These are phyloP conservation scores for Flagelloscypha sp. DNA, from an alignment of 768 basidiomycete species.

Conservation along the genomic window DNA sequence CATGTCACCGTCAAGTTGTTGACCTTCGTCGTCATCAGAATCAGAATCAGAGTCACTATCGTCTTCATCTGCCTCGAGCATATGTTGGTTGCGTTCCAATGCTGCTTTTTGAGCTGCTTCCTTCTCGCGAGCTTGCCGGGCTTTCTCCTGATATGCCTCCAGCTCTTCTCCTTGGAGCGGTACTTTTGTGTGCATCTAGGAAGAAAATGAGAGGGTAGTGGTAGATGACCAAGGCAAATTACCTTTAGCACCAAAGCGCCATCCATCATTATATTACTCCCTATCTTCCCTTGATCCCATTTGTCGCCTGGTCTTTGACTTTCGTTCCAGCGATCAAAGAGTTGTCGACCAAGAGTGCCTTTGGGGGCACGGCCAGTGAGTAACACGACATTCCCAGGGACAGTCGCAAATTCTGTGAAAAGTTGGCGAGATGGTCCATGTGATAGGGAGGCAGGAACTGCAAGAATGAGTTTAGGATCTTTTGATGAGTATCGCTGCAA, in stretches of 20 bases:
- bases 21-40: constrained; percentile 49
- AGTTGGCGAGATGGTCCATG: constrained; percentile 85
- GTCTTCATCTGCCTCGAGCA: constrained; percentile 92
- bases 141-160: constrained; percentile 68
- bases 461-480: constrained; percentile 88
- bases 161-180: constrained; percentile 85
- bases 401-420: constrained; percentile 79
- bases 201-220: constrained; percentile 6
- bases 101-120: constrained; percentile 83
- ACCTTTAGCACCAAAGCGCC: constrained; percentile 62
- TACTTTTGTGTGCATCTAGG: constrained; percentile 80
- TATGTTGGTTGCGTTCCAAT: constrained; percentile 71
- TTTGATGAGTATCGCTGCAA: constrained; percentile 76
- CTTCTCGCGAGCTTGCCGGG: constrained; percentile 70
- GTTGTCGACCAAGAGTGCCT: constrained; percentile 64
- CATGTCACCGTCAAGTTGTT: constrained; percentile 43
- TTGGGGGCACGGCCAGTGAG: constrained; percentile 75
- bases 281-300: constrained; percentile 88
- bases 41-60: constrained; percentile 74
- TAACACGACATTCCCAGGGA: constrained; percentile 79
- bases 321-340: constrained; percentile 84
- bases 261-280: constrained; percentile 77
- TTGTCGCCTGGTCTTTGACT: constrained; percentile 72
- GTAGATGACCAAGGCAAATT: constrained; percentile 2
- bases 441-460: constrained; percentile 86